Base-by-base conservation (phyloP, 2,329 filamentous ascomycete genomes). In the Monosporascus sp. region DNA sequence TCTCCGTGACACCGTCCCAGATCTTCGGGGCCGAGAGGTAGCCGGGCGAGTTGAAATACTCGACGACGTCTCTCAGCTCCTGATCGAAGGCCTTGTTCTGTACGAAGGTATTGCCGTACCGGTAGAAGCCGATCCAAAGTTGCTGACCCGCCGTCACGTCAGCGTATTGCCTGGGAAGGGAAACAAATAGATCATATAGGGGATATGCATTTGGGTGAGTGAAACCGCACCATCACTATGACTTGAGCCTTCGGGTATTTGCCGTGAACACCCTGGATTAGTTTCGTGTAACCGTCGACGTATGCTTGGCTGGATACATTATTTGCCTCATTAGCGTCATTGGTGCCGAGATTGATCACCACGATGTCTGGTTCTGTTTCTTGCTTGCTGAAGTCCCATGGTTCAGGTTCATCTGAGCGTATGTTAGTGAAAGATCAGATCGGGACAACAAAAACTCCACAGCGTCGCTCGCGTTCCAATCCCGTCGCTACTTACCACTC, bases 111-210 rank as follows among this genome's bases (percentile, higher is more conserved):
- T 79, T 80, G 8, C 79, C 80, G 46, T 70, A 61, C 31, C 74
- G 68, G 52, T 68, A 69, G 67, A 82, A 85, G n/a, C 74, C 73
- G 40, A 78, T 73, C 78, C 78, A 83, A 51, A 61, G 55, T 55
- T 61, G 52, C 58, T 61, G 35, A 8, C 20, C 11, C 11, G n/a
- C 3, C 27, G 19, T 24, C 14, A n/a, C 9, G 20, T 53, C 44
- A 51, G 49, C 27, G 7, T 14, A 7, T 45, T 14, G 20, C 14
- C 19, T 24, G 31, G 38, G 16, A 14, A 9, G 2, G 8, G 50
- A 60, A 37, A 63, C 3, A 11, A 31, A 11, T 31, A 31, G 27
- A 31, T 11, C 27, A 31, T 31, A 9, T 31, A 31, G 27, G 27
- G 27, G 27, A 31, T 31, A 3, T 9, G 27, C 27, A 11, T 11